Conservation (phyloP, 1,139 yeast genomes). For the Yamadazyma pseudoaaseri region DNA sequence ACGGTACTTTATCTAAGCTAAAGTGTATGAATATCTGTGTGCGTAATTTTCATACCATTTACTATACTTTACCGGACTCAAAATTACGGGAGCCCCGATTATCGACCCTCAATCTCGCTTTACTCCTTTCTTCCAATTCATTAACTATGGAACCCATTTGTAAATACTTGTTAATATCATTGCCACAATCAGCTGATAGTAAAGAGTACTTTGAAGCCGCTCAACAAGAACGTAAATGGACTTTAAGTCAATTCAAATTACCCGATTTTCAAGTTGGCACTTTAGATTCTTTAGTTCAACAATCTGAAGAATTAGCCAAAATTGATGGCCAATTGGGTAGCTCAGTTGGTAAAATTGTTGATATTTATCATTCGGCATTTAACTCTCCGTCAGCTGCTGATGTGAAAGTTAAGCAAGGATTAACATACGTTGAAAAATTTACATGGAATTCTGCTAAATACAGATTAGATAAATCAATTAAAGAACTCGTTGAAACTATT, state of each 20-base stretch:
- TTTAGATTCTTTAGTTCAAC: constrained; percentile 84
- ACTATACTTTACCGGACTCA: constrained; percentile 2
- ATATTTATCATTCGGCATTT: constrained; percentile 56
- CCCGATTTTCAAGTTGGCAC: constrained; percentile 97
- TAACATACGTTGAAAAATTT: constrained; percentile 69
- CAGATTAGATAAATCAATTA: constrained; percentile 79
- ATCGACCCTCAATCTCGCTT: constrained; percentile 7
- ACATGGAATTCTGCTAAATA: constrained; percentile 87
- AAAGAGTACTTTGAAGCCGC: constrained; percentile 43
- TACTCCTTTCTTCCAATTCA: constrained; percentile 5
- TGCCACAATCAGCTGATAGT: constrained; percentile 50
- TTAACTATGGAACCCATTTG: constrained; percentile 14
- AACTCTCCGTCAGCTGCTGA: constrained; percentile 30
- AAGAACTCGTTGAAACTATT: constrained; percentile 67
- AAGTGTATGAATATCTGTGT: not conserved
- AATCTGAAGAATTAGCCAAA: constrained; percentile 84
- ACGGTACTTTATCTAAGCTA: too few relatives aligned
- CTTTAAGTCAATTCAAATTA: constrained; percentile 49
- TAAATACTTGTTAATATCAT: constrained; percentile 49
- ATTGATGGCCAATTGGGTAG: constrained; percentile 71
- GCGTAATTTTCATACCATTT: constrained; percentile 2
- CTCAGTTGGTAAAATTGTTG: constrained; percentile 73
- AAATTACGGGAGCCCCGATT: not conserved
- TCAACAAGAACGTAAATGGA: constrained; percentile 43
- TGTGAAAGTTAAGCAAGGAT: constrained; percentile 48